Evolutionary conservation across 1,284 basidiomycete species (phyloP), one percentile per base, ranked within the genome.

Genomic region (Heterobasidion irregulare): DNA sequence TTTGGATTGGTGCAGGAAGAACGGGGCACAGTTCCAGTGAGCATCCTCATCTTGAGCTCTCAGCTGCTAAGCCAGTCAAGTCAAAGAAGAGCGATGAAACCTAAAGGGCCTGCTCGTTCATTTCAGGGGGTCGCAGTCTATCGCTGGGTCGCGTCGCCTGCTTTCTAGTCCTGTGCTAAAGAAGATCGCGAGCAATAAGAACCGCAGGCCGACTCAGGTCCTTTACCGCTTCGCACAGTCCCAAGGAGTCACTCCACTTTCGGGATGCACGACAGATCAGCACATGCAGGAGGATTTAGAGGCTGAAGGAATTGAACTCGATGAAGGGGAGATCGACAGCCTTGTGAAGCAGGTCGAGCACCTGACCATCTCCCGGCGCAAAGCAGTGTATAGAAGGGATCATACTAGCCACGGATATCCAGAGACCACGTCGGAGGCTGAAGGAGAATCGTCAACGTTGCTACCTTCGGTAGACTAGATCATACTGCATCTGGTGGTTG

Each of bases 41-140:
- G 83, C 72, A 26, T 44, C 41, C 41, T 44, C 41, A 13, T 13
- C 12, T 44, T 44, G 41, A 44, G 12, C 16, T 13, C 43, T 36
- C n/a, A 6, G 26, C 26, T 26, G 26, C 26, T 26, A 6, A 6
- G 26, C 26, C 26, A 26, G 26, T 26, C 26, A 26, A 26, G 26
- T 26, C 26, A 26, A 26, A 26, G 26, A 26, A 26, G 26, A 26
- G 26, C 26, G 26, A 26, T 26, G 26, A 26, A 26, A 26, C 26
- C 26, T 26, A 26, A 26, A 26, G 26, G 26, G 26, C 26, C 26
- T 26, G 26, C 26, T 26, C 26, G 26, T 43, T 33, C 10, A n/a
- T 26, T 26, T 26, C 59, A 91, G 89, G 64, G 89, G 87, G 9
- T 93, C 92, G 68, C 92, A 91, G 91, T 92, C 91, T 16, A 70